phyloP scores from a whole-genome alignment of 1,284 basidiomycete genomes.

The Fomitopsis palustris region DNA sequence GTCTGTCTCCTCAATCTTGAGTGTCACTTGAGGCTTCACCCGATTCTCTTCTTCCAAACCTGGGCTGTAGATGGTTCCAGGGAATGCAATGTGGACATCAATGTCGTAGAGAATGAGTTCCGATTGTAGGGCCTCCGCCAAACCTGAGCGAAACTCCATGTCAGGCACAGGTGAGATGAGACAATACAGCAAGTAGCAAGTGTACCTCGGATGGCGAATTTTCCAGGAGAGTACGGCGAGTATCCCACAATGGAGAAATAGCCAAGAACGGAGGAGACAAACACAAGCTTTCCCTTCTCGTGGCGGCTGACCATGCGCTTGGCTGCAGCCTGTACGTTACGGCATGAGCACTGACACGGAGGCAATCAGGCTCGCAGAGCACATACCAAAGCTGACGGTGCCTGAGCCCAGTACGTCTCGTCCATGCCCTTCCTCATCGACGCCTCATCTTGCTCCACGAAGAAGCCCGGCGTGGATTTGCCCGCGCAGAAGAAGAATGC shows the following conservation, averaged over 20 bases:
- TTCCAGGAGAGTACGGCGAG: slow-evolving; percentile 83
- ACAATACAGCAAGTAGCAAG: slow-evolving; percentile 13
- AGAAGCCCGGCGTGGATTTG: slow-evolving; percentile 63
- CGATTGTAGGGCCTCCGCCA: slow-evolving; percentile 83
- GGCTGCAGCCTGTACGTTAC: slow-evolving; percentile 53
- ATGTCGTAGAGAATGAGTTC: slow-evolving; percentile 83
- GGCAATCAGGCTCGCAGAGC: not conserved
- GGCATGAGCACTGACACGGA: not conserved
- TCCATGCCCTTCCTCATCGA: slow-evolving; percentile 61
- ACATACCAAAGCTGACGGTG: slow-evolving; percentile 77
- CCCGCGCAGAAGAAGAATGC: slow-evolving; percentile 81
- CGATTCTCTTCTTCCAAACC: slow-evolving; percentile 81
- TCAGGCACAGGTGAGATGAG: not conserved
- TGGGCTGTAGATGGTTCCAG: slow-evolving; percentile 81
- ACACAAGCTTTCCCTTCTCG: slow-evolving; percentile 68
- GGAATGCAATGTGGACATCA: slow-evolving; percentile 84
- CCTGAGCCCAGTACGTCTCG: slow-evolving; percentile 68
- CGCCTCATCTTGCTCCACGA: slow-evolving; percentile 62
- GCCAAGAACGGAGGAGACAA: slow-evolving; percentile 81
- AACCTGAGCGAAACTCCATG: slow-evolving; percentile 43
- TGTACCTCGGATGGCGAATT: slow-evolving; percentile 85
- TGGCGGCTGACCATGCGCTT: slow-evolving; percentile 66
- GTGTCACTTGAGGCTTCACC: slow-evolving; percentile 77
- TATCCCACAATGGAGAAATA: slow-evolving; percentile 85
- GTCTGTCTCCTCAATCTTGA: slow-evolving; percentile 82